Evolutionary conservation across 768 basidiomycete species (phyloP).

Genomic region (Mycena indigotica): DNA sequence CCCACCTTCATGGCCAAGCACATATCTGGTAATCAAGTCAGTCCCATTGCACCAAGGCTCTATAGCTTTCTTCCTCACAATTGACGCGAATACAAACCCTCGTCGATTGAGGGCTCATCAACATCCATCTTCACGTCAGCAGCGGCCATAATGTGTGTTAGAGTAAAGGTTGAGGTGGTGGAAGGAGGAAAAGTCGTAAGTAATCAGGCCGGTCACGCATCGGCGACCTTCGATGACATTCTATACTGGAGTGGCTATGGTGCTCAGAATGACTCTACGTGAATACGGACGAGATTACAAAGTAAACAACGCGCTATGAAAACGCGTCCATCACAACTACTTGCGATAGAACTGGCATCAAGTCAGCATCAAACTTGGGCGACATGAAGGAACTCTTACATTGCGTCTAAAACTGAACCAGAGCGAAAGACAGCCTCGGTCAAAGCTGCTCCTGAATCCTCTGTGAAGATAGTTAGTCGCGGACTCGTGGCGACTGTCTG

Average conservation of each 20-base stretch:
- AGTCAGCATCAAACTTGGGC: constrained; percentile 20
- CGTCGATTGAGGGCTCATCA: constrained; percentile 87
- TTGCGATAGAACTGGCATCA: constrained; percentile 76
- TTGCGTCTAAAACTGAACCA: constrained; percentile 97
- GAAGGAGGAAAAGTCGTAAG: neutral
- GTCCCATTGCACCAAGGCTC: constrained; percentile 14
- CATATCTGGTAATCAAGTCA: constrained; percentile 61
- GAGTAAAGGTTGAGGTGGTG: neutral
- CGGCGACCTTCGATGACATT: neutral
- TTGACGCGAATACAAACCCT: constrained; percentile 92
- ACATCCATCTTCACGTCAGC: constrained; percentile 70
- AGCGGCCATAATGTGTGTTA: constrained; percentile 37
- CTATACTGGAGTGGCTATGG: neutral
- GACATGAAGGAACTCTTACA: constrained; percentile 50
- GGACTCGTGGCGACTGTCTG: neutral
- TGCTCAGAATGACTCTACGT: neutral
- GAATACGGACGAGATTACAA: neutral
- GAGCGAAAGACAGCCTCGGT: constrained; percentile 91
- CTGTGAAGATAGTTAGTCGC: constrained; percentile 39
- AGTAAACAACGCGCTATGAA: neutral
- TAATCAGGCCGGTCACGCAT: neutral
- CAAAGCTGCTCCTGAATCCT: constrained; percentile 96
- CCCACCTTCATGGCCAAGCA: constrained; percentile 93
- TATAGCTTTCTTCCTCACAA: constrained; percentile 61
- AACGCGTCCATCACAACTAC: constrained; percentile 37